Evolutionary conservation across 768 basidiomycete genomes (phyloP).

Genomic region (Lentinula boryana): DNA sequence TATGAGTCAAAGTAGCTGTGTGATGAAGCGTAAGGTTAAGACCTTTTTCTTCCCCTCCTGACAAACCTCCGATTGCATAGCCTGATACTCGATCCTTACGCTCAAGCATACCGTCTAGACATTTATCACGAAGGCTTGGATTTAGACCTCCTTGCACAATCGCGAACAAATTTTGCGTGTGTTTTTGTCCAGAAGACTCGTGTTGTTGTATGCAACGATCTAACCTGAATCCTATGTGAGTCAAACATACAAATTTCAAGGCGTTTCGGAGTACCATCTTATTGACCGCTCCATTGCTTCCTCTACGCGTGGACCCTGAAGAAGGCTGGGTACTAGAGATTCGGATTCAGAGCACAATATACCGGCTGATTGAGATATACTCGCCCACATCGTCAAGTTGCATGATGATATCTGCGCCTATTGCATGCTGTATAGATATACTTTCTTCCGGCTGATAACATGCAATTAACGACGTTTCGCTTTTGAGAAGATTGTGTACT

Average conservation of each 20-base stretch:
- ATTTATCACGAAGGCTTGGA: constrained; percentile 61
- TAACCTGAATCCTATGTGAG: constrained; percentile 25
- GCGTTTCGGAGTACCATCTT: constrained; percentile 45
- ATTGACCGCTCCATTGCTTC: constrained; percentile 89
- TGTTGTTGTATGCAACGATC: constrained; percentile 83
- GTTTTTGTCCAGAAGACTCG: constrained; percentile 55
- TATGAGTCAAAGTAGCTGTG: background rate
- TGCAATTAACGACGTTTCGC: constrained; percentile 1
- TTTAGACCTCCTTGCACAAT: constrained; percentile 90
- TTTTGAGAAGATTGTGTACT: constrained; percentile 7
- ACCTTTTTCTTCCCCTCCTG: constrained; percentile 92
- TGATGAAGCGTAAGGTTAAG: constrained; percentile 2
- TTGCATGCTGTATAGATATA: constrained; percentile 84
- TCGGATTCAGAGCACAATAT: background rate
- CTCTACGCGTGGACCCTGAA: constrained; percentile 71
- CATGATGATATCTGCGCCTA: constrained; percentile 94
- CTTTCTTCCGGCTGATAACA: constrained; percentile 76
- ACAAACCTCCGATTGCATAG: constrained; percentile 86
- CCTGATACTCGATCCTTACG: constrained; percentile 76
- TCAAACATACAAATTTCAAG: no score
- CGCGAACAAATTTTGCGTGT: constrained; percentile 81
- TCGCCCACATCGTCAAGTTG: constrained; percentile 89
- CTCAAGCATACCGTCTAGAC: constrained; percentile 76
- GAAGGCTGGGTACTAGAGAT: constrained; percentile 66
- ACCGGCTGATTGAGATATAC: constrained; percentile 16